phyloP scores from a whole-genome alignment of 768 basidiomycete genomes.

The Gloeostereum incarnatum region DNA sequence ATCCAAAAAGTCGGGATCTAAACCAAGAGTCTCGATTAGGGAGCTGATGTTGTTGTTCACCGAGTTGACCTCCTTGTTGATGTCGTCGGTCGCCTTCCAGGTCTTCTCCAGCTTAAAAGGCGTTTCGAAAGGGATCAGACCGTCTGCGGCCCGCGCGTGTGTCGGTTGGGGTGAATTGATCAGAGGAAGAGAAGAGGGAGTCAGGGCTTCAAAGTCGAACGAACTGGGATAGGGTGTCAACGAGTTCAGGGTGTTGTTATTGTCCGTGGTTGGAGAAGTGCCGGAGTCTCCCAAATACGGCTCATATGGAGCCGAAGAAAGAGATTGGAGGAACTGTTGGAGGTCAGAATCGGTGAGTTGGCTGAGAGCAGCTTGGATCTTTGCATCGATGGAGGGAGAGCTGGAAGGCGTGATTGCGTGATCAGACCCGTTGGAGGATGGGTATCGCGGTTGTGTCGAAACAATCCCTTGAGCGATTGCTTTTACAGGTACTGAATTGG shows the following conservation, averaged over 20 bases:
- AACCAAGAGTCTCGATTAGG: constrained; percentile 61
- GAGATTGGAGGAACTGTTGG: constrained; percentile 43
- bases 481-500: constrained; percentile 7
- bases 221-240: constrained; percentile 18
- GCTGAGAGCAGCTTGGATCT: constrained; percentile 41
- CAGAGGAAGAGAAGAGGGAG: constrained; percentile 13
- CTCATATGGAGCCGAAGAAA: constrained; percentile 23
- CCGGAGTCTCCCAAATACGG: constrained; percentile 12
- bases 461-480: constrained; percentile 6
- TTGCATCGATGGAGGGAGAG: constrained; percentile 21
- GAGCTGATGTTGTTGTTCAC: constrained; percentile 61
- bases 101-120: constrained; percentile 36
- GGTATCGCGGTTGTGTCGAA: constrained; percentile 4
- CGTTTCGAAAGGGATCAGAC: constrained; percentile 20
- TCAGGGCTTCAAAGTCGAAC: constrained; percentile 12
- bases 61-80: constrained; percentile 65
- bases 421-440: constrained; percentile 10
- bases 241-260: constrained; percentile 12
- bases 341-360: constrained; percentile 48
- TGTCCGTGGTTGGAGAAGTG: constrained; percentile 13
- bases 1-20: constrained; percentile 37
- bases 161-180: constrained; percentile 14
- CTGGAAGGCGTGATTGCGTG: constrained; percentile 16
- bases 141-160: constrained; percentile 18
- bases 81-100: constrained; percentile 53